Conservation (phyloP, 2,329 filamentous ascomycete genomes). For the Truncatella angustata region DNA sequence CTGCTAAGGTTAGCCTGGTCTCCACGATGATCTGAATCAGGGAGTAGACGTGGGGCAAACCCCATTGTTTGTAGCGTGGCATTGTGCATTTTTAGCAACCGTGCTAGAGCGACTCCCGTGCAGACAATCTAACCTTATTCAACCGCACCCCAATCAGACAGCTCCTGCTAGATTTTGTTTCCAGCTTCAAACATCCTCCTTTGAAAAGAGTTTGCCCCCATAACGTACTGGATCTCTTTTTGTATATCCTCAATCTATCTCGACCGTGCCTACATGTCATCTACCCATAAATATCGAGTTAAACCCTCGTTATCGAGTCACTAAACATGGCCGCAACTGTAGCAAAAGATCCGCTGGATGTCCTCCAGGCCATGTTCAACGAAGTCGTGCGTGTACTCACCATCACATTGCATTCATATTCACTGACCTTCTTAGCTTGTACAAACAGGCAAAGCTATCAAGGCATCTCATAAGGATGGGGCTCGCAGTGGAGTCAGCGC, state of each 20-base stretch:
- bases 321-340: constrained; percentile 30
- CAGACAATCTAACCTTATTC: constrained; percentile 8
- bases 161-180: background rate
- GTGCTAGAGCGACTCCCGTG: constrained; percentile 7
- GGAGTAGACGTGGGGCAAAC: background rate
- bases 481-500: constrained; percentile 34
- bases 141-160: constrained; percentile 4
- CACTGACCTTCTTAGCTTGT: constrained; percentile 43
- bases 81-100: constrained; percentile 4
- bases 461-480: constrained; percentile 44
- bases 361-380: constrained; percentile 53
- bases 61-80: constrained; percentile 1
- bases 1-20: background rate
- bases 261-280: too few relatives aligned
- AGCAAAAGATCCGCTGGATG: constrained; percentile 40
- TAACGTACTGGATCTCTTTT: too few relatives aligned
- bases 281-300: too few relatives aligned
- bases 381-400: constrained; percentile 48
- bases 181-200: background rate
- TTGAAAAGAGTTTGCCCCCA: too few relatives aligned
- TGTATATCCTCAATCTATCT: too few relatives aligned
- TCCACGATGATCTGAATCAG: background rate
- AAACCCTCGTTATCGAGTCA: background rate
- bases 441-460: constrained; percentile 57
- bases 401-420: too few relatives aligned